Base-by-base conservation (phyloP, 495 filamentous ascomycete species). In the Xylaria sp. region DNA sequence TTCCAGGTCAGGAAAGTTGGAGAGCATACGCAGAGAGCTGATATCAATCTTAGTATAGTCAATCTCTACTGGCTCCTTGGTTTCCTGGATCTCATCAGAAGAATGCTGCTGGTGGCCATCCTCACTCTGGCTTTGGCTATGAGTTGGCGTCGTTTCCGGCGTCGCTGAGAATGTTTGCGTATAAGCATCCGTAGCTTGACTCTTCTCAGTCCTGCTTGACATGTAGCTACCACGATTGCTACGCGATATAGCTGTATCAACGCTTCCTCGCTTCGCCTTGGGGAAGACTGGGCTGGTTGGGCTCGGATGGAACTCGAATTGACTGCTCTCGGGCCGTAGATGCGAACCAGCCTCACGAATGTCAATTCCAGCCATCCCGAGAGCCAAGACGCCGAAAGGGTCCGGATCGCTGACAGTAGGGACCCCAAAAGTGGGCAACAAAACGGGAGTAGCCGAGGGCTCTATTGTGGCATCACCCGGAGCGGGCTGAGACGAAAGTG, bases 341-440 rank as follows among this genome's bases (percentile, higher is more conserved):
- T 87, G 87, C 2, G 92, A 91, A 24, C 93, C 93, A 19, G 94
- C 94, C 83, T 97, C 94, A 55, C 92, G 87, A 73, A 97, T 95
- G 74, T 94, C 91, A 58, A 97, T 84, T 11, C 94, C 94, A 74
- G 92, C 90, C 73, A 92, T 90, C 80, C 96, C 92, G 48, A 97
- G 81, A 37, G 94, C 93, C 37, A 92, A 88, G 26, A 97, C 92
- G 24, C 94, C 94, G 76, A 91, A 97, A 17, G 94, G 94, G 78
- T 97, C 94, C 35, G 94, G 93, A 69, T 93, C 91, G 55, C 93
- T 91, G 3, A 82, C 78, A 53, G 90, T 90, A 3, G 94, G 94
- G 19, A 97, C 82, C 4, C 94, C 93, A 78, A 97, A 97, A 8
- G 81, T 74, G 26, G 79, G 77, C 15, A 76, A 52, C 61, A 81